Evolutionary conservation across 257 asterid species (phyloP), one percentile per base, ranked within the genome.

Genomic region (Solanum dulcamara): DNA sequence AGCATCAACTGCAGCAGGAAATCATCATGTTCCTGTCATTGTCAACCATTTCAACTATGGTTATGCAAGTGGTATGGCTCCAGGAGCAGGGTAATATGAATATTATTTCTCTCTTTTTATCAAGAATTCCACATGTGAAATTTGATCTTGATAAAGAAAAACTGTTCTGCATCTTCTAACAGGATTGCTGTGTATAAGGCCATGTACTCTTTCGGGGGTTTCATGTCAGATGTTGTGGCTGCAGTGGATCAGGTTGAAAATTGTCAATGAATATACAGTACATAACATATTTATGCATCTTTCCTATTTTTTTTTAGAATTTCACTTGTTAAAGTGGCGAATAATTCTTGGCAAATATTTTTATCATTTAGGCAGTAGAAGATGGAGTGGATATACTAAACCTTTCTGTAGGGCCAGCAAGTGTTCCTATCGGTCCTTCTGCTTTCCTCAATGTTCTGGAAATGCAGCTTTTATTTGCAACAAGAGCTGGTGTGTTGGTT

Each of bases 1-100:
- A 71, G 95, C 98, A 80, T 91, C 98, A 30, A 93, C 89, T 82
- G 98, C 96, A 77, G 98, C 94, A n/a, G 98, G 96, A 85, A 93
- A 88, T 86, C 88, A 89, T 87, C 74, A 85, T 22, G 70, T 91
- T 81, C 91, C 91, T 0, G 95, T 92, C 48, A 85, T 88, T 20
- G 90, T 81, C 68, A 90, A 94, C 86, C 81, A 90, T 86, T 92
- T 91, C 88, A 92, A 79, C 83, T 94, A 92, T 77, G 97, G 96
- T 28, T 85, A 85, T 81, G 96, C 95, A 62, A 92, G 95, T 75
- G 98, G 98, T 42, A 94, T 94, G 98, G 98, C 96, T 85, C 98
- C 98, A 22, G 93, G 95, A 59, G 95, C 97, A 46, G 87, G 93
- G 97, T 93, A 88, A 85, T 79, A 70, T n/a, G 2, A 7, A 18